Percentiles rank a stretch among this genome's conserved stretches.
These are phyloP conservation scores for Penicillium sclerotiorum DNA, from an alignment of 2,329 filamentous ascomycete species.

Conservation along the genomic window DNA sequence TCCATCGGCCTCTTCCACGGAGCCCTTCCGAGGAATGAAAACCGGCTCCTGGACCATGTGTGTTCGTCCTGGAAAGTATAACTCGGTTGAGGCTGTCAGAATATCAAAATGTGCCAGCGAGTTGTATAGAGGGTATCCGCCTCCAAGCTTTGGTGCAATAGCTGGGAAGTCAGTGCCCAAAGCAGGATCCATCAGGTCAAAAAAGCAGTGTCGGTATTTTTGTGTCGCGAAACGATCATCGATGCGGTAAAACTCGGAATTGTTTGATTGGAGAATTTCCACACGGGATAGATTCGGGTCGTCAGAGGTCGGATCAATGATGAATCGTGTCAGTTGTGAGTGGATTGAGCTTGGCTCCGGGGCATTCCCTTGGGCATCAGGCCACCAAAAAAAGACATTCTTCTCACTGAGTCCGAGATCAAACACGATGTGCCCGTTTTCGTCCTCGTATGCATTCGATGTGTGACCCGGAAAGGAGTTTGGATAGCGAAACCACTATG, in stretches of 20 bases:
- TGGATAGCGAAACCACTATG: conserved; percentile 42
- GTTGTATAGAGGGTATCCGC: conserved; percentile 47
- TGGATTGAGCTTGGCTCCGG: conserved; percentile 32
- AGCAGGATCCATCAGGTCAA: conserved; percentile 48
- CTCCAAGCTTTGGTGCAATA: conserved; percentile 33
- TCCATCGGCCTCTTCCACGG: conserved; percentile 23
- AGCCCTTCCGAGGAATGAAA: conserved; percentile 22
- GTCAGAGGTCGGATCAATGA: conserved; percentile 25
- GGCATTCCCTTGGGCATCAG: conserved; percentile 39
- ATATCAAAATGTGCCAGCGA: conserved; percentile 49
- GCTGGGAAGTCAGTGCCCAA: conserved; percentile 35
- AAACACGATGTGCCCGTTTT: conserved; percentile 32
- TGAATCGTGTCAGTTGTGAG: conserved; percentile 29
- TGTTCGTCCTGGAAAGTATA: conserved; percentile 50
- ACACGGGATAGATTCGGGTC: conserved; percentile 26
- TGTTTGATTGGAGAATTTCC: conserved; percentile 30
- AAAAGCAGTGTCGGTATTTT: conserved; percentile 44
- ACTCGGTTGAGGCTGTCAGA: conserved; percentile 31
- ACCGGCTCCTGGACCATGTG: conserved; percentile 31
- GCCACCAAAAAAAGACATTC: conserved; percentile 50
- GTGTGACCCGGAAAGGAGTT: conserved; percentile 42
- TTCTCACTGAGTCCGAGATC: conserved; percentile 42
- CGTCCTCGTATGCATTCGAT: conserved; percentile 42
- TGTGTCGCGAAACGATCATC: conserved; percentile 49
- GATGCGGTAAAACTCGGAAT: conserved; percentile 55